Percentiles rank a stretch among this genome's conserved stretches.
Evolutionary conservation across 2,329 filamentous ascomycete genomes (phyloP).

Genomic region (Remersonia thermophila): DNA sequence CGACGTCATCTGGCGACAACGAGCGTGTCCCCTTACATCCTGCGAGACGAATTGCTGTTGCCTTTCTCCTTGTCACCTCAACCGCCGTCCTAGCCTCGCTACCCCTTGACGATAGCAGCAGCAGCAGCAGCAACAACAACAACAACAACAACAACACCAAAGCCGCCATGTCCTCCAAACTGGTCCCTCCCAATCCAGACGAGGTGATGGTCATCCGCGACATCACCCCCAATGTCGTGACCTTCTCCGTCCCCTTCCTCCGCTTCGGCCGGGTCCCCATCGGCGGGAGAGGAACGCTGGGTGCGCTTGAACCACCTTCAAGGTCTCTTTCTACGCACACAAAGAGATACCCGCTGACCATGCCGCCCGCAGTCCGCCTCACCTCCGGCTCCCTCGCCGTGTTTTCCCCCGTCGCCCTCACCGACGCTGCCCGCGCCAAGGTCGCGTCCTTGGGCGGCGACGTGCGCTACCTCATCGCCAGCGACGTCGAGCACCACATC

Average conservation of each 20-base stretch:
- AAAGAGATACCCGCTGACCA: no score
- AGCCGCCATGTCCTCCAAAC: slow-evolving; percentile 43
- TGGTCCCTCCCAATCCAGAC: slow-evolving; percentile 58
- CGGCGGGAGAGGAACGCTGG: slow-evolving; percentile 76
- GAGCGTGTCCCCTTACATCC: no score
- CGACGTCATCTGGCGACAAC: no score
- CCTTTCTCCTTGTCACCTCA: slow-evolving; percentile 29
- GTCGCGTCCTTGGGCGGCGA: slow-evolving; percentile 52
- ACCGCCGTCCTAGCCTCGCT: slow-evolving; percentile 42
- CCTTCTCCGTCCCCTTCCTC: slow-evolving; percentile 70
- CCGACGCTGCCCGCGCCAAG: slow-evolving; percentile 55
- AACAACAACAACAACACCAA: slow-evolving; percentile 10
- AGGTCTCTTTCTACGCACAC: no score
- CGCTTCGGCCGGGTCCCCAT: slow-evolving; percentile 71
- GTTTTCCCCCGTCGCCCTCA: slow-evolving; percentile 85
- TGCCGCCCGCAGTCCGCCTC: slow-evolving; percentile 65
- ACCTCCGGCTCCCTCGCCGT: slow-evolving; percentile 67
- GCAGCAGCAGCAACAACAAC: no score
- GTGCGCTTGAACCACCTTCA: no score
- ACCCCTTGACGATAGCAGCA: slow-evolving; percentile 40
- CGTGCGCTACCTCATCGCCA: slow-evolving; percentile 74
- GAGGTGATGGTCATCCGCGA: slow-evolving; percentile 85
- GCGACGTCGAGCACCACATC: slow-evolving; percentile 90
- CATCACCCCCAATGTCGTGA: slow-evolving; percentile 66
- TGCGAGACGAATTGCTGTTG: no score